Conservation (phyloP, 768 basidiomycete species). For the Boletus rubescentipes region DNA sequence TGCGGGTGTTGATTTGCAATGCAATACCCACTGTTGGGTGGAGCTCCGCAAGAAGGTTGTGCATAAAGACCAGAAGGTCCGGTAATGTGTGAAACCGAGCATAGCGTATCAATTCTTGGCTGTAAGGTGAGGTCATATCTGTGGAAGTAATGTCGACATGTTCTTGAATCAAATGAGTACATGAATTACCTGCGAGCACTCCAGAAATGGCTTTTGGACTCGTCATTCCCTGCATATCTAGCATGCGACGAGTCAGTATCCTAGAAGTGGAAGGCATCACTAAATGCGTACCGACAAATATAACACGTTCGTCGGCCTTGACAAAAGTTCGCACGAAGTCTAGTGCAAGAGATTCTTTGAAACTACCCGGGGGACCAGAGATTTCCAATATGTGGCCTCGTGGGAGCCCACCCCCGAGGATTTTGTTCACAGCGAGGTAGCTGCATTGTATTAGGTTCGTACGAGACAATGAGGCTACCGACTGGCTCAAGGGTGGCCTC, state of each 20-base stretch:
- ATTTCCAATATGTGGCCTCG: constrained; percentile 67
- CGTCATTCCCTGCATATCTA: constrained; percentile 52
- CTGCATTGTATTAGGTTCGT: constrained; percentile 17
- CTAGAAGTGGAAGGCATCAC: neutral
- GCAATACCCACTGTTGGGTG: constrained; percentile 45
- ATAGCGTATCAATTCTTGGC: constrained; percentile 25
- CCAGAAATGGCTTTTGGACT: constrained; percentile 37
- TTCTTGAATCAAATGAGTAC: constrained; percentile 8
- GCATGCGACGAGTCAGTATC: constrained; percentile 8
- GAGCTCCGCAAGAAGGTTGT: constrained; percentile 50
- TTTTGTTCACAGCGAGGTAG: constrained; percentile 51
- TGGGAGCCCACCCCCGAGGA: constrained; percentile 63
- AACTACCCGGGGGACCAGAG: constrained; percentile 72
- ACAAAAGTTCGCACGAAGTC: constrained; percentile 50
- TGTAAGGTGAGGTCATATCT: constrained; percentile 44
- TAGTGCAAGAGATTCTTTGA: constrained; percentile 56
- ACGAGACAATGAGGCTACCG: constrained; percentile 47
- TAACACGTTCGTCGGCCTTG: constrained; percentile 47
- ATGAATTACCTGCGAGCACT: constrained; percentile 25
- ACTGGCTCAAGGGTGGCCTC: constrained; percentile 47
- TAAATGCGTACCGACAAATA: constrained; percentile 58
- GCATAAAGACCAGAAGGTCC: constrained; percentile 58
- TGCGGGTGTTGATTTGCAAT: constrained; percentile 13
- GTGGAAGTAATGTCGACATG: constrained; percentile 8
- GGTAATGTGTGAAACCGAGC: constrained; percentile 43